Percentiles rank a stretch among this genome's conserved stretches.
Conservation (phyloP, 257 asterid genomes). For the Ophiorrhiza pumila region DNA sequence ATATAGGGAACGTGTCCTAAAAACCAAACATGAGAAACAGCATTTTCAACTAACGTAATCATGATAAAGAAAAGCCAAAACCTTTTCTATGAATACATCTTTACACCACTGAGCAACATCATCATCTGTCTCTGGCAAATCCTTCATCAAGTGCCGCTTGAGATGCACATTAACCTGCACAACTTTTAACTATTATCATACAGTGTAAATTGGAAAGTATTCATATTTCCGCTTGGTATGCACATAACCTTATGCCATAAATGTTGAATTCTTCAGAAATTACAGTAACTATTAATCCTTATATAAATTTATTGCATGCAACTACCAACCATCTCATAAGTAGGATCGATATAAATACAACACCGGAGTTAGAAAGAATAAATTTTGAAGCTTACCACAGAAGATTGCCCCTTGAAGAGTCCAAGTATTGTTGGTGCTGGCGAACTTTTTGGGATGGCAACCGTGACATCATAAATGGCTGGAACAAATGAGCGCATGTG, state of each 20-base stretch:
- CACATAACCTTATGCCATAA: background rate
- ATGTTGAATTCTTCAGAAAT: background rate
- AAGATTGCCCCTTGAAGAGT: constrained; percentile 81
- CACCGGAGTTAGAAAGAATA: constrained; percentile 4
- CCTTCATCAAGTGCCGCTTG: constrained; percentile 73
- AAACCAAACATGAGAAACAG: background rate
- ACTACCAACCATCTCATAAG: background rate
- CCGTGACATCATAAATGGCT: constrained; percentile 84
- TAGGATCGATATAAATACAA: background rate
- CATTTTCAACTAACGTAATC: background rate
- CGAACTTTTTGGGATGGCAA: constrained; percentile 75
- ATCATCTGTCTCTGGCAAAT: constrained; percentile 77
- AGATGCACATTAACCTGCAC: constrained; percentile 84
- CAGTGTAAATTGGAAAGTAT: background rate
- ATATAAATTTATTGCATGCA: no score
- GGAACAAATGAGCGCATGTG: constrained; percentile 93
- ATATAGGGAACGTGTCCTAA: background rate
- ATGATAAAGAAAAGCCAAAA: constrained; percentile 19
- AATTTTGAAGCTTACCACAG: constrained; percentile 59
- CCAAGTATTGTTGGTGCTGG: constrained; percentile 91
- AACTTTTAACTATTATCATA: constrained; percentile 3
- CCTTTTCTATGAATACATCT: constrained; percentile 79
- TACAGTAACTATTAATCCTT: background rate
- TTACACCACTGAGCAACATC: constrained; percentile 90
- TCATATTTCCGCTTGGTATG: background rate